Evolutionary conservation across 345 rosid genomes (phyloP), one percentile per base, ranked within the genome.

Genomic region (Brassica rapa): DNA sequence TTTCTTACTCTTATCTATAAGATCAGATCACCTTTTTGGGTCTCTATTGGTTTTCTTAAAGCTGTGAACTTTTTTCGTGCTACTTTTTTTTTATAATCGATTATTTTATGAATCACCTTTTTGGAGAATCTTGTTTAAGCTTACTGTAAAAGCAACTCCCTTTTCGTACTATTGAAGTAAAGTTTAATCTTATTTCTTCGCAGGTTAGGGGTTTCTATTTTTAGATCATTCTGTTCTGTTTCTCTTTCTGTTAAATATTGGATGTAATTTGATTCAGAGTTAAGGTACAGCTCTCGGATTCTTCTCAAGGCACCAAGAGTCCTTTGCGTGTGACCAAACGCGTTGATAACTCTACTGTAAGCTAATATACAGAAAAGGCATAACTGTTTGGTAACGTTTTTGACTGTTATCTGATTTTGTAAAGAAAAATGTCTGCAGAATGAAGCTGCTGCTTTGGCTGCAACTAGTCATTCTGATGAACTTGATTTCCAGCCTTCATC

Each of bases 251-350:
- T 79, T 57, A 65, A 35, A 49, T 62, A 23, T 62, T 49, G 65
- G 33, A 25, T 68, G 66, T 61, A 51, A 80, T 23, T 51, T 74
- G 55, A 70, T 7, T 77, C 77, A 95, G 99, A 80, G 87, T 91
- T 70, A 95, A 93, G 87, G 96, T 90, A n/a, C 99, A 93, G 78
- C 96, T 95, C 30, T 89, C 98, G 5, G 99, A 95, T 27, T 80
- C 97, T 61, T 79, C 87, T 12, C 90, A 84, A 77, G 96, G 88
- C 59, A 67, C 75, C 25, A 89, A 81, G 86, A 95, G 97, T 84
- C 99, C 99, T n/a, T 11, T 86, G 72, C 87, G 96, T 69, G 86
- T 84, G 0, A 85, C 80, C 24, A 95, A 93, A 77, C 88, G 89
- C 25, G 59, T 30, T 21, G 83, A 81, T 80, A 91, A 75, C 79